These are phyloP conservation scores for Daldinia loculata DNA, from an alignment of 495 filamentous ascomycete species.

Conservation along the genomic window DNA sequence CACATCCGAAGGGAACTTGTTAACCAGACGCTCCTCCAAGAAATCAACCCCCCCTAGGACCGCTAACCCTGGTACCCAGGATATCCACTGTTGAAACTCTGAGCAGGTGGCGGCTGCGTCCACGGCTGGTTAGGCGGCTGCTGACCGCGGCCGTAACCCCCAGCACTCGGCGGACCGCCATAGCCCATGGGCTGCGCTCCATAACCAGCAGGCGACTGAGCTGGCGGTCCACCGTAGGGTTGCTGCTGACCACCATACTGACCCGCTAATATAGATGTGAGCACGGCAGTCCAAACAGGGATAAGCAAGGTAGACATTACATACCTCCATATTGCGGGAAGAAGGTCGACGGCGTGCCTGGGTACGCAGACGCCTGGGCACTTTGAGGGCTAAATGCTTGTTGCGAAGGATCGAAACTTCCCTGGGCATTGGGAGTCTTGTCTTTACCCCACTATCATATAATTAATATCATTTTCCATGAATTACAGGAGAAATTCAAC, in stretches of 20 bases:
- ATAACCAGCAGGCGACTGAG: constrained; percentile 67
- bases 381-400: constrained; percentile 73
- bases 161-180: constrained; percentile 73
- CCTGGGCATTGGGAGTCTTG: constrained; percentile 84
- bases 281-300: constrained; percentile 40
- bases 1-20: constrained; percentile 14
- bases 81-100: constrained; percentile 68
- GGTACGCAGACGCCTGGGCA: constrained; percentile 64
- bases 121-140: constrained; percentile 77
- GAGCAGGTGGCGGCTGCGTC: constrained; percentile 67
- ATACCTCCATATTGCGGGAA: constrained; percentile 91
- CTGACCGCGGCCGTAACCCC: constrained; percentile 84
- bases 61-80: constrained; percentile 66
- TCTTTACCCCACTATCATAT: constrained; percentile 92
- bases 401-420: constrained; percentile 81
- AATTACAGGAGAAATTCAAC: constrained; percentile 48
- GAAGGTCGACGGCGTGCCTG: constrained; percentile 79
- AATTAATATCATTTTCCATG: constrained; percentile 11
- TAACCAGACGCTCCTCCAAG: constrained; percentile 20
- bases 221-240: constrained; percentile 61
- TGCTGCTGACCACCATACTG: constrained; percentile 63
- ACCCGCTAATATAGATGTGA: constrained; percentile 44
- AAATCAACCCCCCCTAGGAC: constrained; percentile 13
- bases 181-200: constrained; percentile 70
- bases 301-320: constrained; percentile 61